Evolutionary conservation across 73 alveolate genomes (phyloP), one percentile per base, ranked within the genome.

Genomic region (Paramecium pentaurelia): DNA sequence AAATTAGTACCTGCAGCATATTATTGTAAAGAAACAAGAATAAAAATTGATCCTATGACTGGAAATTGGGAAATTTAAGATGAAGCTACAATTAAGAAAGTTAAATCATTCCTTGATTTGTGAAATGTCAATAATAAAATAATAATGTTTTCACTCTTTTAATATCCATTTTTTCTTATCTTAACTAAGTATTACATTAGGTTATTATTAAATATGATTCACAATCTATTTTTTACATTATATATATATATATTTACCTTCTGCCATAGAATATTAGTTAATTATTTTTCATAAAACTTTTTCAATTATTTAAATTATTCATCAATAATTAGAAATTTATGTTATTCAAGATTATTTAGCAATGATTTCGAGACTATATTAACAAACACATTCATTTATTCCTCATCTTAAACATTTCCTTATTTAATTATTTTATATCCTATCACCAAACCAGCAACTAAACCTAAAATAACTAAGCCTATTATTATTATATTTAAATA

Each of bases 1-100:
- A 93, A 89, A 40, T 58, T 93, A 45, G 96, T 84, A 10, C 92
- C 92, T 84, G 54, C 77, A 18, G 37, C 92, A 10, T 84, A 84
- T 84, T 34, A 45, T 54, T 49, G 77, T 10, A 49, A 84, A 32
- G 92, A 84, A 84, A 45, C 83, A 38, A 84, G 92, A 84, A 84
- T 59, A 1, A 54, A 59, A 40, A 54, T 84, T 22, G 92, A 84
- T 59, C 34, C 84, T 0, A 30, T 54, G 58, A 44, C 92, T 54
- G 92, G 92, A 14, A 4, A 84, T 40, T 42, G 37, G 34, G 88
- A 73, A 42, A 73, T 73, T 4, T 9, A 38, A 27, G 88, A 73
- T 73, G 68, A 73, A 9, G 60, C 88, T 32, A 38, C 58, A 11
- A 73, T 73, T 3, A 73, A 73, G 37, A 73, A 73, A 22, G 60